Conservation (phyloP, 306 rosid species). For the Cyamopsis tetragonoloba region DNA sequence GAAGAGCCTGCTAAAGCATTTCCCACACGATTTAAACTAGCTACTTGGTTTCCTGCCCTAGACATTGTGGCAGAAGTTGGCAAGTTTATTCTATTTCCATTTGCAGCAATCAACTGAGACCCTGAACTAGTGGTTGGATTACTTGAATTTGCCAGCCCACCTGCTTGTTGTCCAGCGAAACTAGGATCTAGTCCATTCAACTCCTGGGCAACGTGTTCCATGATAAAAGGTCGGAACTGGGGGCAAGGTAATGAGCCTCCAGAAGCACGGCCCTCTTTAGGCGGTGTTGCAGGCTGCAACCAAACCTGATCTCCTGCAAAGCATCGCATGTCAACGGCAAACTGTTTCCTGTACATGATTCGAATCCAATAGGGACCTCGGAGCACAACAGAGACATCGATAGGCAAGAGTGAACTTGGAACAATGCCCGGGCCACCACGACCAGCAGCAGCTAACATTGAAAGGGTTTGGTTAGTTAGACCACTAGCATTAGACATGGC, state of each 20-base stretch:
- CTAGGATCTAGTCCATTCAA: constrained; percentile 88
- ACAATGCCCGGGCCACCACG: constrained; percentile 99
- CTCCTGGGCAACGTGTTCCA: constrained; percentile 99
- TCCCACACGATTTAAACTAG: constrained; percentile 73
- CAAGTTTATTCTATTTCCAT: constrained; percentile 72
- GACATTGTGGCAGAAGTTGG: constrained; percentile 72
- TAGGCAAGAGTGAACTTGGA: constrained; percentile 95
- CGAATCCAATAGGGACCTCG: constrained; percentile 99
- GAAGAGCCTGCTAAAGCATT: constrained; percentile 76
- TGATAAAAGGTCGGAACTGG: constrained; percentile 95
- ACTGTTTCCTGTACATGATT: constrained; percentile 85
- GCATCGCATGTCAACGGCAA: constrained; percentile 99
- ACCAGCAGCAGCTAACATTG: constrained; percentile 84
- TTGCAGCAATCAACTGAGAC: constrained; percentile 59
- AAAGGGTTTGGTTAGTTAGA: constrained; percentile 64
- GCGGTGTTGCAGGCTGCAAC: constrained; percentile 99
- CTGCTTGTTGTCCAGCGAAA: constrained; percentile 68
- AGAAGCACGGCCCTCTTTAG: constrained; percentile 74
- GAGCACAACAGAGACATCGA: constrained; percentile 97
- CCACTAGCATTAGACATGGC: constrained; percentile 46
- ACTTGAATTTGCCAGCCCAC: constrained; percentile 62
- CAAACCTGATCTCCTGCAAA: constrained; percentile 99
- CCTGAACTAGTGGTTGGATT: constrained; percentile 63
- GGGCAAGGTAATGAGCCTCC: constrained; percentile 99
- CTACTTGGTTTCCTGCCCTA: constrained; percentile 73